Evolutionary conservation across 164 flowering plant species (phyloP), one percentile per base, ranked within the genome.

Genomic region (Paratinospora sagittata): DNA sequence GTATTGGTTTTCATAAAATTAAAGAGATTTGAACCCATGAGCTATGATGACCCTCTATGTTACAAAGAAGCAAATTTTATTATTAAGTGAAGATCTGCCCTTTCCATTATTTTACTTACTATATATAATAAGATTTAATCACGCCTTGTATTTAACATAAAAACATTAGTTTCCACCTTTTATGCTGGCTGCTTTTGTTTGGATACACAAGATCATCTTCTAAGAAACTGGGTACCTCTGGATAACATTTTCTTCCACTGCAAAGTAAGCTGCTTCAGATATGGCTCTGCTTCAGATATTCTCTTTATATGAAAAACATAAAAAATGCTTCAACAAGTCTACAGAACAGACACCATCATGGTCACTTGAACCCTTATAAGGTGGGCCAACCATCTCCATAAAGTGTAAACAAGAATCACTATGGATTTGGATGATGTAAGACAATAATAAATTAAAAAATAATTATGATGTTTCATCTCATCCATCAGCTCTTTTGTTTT

Each of bases 231-330:
- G 57, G 57, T 19, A 13, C 57, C 57, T 49, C 16, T 49, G 14
- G 16, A 4, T 49, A 12, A 13, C 57, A n/a, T 36, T 3, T 36
- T 49, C 19, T 10, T 49, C 57, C 57, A 49, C 17, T 13, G 17
- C 17, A 49, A 49, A 49, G 57, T 49, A 49, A n/a, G 57, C 57
- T 49, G 57, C 57, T 49, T 49, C 57, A 49, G 57, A 49, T 49
- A 49, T 49, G 57, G 19, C 16, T 3, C 12, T 49, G 57, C 3
- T 43, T 43, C 2, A 43, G 19, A 19, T 19, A 49, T 49, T 49
- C 57, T 49, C 57, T 49, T 49, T 13, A 49, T 49, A 6, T 49
- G 19, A 49, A 17, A 49, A 4, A 49, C n/a, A 49, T 49, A 49
- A n/a, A 49, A 47, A 49, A 49, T 49, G 57, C 19, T 17, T 17